Percentiles rank a stretch among this genome's conserved stretches.
Evolutionary conservation across 1,284 basidiomycete genomes (phyloP).

Genomic region (Leccinum subspadiceum): DNA sequence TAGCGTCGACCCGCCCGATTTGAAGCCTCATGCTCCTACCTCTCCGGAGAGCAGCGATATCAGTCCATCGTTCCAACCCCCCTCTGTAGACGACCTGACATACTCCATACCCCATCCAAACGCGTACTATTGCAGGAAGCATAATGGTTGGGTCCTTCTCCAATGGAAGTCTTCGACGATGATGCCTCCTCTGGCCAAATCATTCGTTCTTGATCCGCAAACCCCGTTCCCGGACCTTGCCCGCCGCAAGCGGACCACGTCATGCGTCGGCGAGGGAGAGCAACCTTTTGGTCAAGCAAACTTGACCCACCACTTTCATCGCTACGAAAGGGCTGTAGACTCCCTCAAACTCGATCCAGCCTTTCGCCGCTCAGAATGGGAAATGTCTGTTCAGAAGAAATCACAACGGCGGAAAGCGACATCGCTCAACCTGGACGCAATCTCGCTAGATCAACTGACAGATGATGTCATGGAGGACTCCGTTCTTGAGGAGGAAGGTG

Average conservation of each 20-base stretch:
- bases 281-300: constrained; percentile 50
- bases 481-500: constrained; percentile 47
- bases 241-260: constrained; percentile 46
- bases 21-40: constrained; percentile 22
- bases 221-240: constrained; percentile 53
- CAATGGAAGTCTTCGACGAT: constrained; percentile 61
- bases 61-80: constrained; percentile 26
- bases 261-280: constrained; percentile 52
- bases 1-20: constrained; percentile 41
- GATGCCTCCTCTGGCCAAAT: constrained; percentile 56
- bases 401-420: constrained; percentile 47
- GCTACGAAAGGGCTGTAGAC: constrained; percentile 65
- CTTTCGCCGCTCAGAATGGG: constrained; percentile 60
- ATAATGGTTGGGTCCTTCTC: constrained; percentile 77
- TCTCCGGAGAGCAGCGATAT: constrained; percentile 23
- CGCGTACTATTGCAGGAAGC: constrained; percentile 75
- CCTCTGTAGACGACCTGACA: constrained; percentile 52
- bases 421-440: constrained; percentile 29
- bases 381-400: constrained; percentile 46
- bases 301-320: constrained; percentile 77
- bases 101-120: constrained; percentile 74
- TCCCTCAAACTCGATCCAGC: constrained; percentile 60
- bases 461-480: constrained; percentile 34
- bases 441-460: constrained; percentile 32
- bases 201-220: constrained; percentile 44